Base-by-base conservation (phyloP, 495 filamentous ascomycete species). In the Talaromyces adpressus region DNA sequence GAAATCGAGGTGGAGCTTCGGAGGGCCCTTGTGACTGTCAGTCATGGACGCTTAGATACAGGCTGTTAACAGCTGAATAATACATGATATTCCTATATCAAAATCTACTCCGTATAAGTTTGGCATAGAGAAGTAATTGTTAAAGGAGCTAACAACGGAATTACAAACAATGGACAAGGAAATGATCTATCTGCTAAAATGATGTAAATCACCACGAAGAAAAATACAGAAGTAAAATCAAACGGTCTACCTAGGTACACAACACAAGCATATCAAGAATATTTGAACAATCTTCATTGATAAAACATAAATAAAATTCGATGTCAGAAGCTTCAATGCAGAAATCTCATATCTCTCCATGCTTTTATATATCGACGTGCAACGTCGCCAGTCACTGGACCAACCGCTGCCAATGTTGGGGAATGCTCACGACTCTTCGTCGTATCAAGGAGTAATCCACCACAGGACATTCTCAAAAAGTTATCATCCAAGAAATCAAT, bases 401-500 rank as follows among this genome's bases (percentile, higher is more conserved):
- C 71, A 0, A 71, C 66, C 2, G 25, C 54, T 0, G 52, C 27
- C 51, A 83, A 62, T 1, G 77, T 79, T 29, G 64, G 22, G 1
- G 81, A 84, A 67, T 83, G 80, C 63, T 81, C 76, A 0, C 61
- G 32, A 9, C 68, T 66, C 53, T 73, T 73, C n/a, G 62, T 66
- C 0, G 75, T 75, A 34, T 79, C 79, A 53, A 86, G 62, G 0
- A 84, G 20, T 2, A 86, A 65, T 0, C 80, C 82, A 18, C 80
- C 80, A 62, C 84, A 85, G 0, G 79, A 78, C 82, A 86, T 84
- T 2, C 78, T 69, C 4, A 75, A 18, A 59, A 78, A 87, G 36
- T 85, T 72, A 12, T 66, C 63, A 18, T 82, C 81, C 14, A 86
- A 62, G 65, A 85, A 86, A 6, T 82, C 82, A 0, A 78, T 20